Evolutionary conservation across 352 stramenopile species (phyloP), one percentile per base, ranked within the genome.

Genomic region (Globisporangium sylvaticum): DNA sequence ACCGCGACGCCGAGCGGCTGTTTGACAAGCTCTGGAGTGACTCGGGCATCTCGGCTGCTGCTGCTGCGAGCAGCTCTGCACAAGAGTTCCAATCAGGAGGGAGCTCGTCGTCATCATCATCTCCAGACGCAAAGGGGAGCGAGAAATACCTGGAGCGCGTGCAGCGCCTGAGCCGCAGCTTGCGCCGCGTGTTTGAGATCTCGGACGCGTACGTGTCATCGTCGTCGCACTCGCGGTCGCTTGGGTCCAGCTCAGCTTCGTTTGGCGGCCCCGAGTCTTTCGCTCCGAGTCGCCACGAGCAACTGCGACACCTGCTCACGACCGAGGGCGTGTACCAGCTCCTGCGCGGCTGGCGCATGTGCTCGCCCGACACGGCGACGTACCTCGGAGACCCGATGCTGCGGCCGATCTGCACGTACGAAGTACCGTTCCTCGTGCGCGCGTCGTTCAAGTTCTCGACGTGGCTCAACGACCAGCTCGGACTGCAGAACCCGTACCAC

Each of bases 351-450:
- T 71, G 90, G 59, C 88, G 88, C n/a, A 68, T 91, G 65, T 94
- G 88, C 74, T 88, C 86, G 4, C 71, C 87, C 0, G 83, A 94
- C 34, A 72, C 75, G 9, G 74, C 81, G 8, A 66, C 75, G 59
- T 96, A 91, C 70, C 69, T 92, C 24, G 88, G 88, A 32, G 88
- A 96, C 65, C 88, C 88, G 18, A 95, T 96, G 82, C 71, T 95
- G 9, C 83, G 86, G 1, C 87, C 88, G 18, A 95, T 96, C 75
- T 89, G 86, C 55, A 92, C 84, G 48, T 92, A 83, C 62, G 88
- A 96, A 67, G 77, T 96, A 44, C 73, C 74, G 52, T 78, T 71
- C 62, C 78, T 96, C n/a, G 88, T 96, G 52, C 84, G 87, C 10
- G 65, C 93, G 25, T 89, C 83, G 25, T 95, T 81, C 75, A 80